Base-by-base conservation (phyloP, 1,284 basidiomycete species). In the Bjerkandera adusta region DNA sequence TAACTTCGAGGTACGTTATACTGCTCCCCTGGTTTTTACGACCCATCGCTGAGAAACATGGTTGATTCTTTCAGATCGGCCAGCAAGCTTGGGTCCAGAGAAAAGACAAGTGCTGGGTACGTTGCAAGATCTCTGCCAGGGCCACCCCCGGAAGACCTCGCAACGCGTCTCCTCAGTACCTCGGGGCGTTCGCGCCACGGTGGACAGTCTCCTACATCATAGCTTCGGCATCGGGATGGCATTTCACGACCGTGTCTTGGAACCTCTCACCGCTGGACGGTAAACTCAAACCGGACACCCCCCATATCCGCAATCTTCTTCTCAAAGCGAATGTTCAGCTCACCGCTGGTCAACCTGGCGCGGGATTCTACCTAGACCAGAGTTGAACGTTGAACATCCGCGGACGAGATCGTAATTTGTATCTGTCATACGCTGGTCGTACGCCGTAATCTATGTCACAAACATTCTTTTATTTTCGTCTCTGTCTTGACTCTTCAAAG, bases 181-280 rank as follows among this genome's bases (percentile, higher is more conserved):
- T 57, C 21, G 35, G 52, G 44, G 8, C 25, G 15, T 27, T 8
- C 25, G 15, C 7, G 7, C 13, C 18, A 11, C n/a, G 32, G 10
- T 38, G 4, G 5, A 20, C 15, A 26, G n/a, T 18, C 15, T 26
- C 36, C 4, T 24, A 20, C 33, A 35, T 10, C 37, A 25, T 3
- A 16, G 12, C 24, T 11, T 15, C 16, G n/a, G 6, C 10, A 15
- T 24, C 30, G 16, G 4, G 15, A 16, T 35, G 16, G 12, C 16
- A 12, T 20, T 8, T 10, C 7, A 75, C 48, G 76, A 76, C 12
- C 55, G 79, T 15, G 77, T 71, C 53, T 82, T 76, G 59, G 57
- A 78, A 76, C 57, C 76, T 78, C 56, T 70, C 79, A 1, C 81
- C 81, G 5, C 61, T 79, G 42, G 77, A 82, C 43, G 81, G 79